These are phyloP conservation scores for Suhomyces faveliae DNA, from an alignment of 805 yeast species.

Conservation along the genomic window DNA sequence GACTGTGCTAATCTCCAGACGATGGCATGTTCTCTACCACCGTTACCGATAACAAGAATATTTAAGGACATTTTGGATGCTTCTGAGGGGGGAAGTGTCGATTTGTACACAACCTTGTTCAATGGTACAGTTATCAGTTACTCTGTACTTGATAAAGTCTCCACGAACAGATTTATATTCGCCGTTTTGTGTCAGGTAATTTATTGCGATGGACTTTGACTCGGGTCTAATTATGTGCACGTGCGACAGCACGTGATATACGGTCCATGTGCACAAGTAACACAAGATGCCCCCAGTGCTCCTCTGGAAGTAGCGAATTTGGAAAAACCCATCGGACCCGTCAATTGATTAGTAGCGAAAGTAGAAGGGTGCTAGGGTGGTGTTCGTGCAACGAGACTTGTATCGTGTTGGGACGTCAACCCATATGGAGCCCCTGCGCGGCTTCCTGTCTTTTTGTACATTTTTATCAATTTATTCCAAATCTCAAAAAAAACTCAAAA, in stretches of 20 bases:
- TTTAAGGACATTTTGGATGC: constrained; percentile 33
- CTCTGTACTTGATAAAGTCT: not conserved
- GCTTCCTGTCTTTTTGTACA: not conserved
- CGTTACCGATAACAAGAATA: constrained; percentile 88
- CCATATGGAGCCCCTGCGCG: too few relatives aligned
- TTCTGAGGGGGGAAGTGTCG: not conserved
- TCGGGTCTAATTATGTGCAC: not conserved
- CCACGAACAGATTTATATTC: not conserved
- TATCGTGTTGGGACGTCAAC: too few relatives aligned
- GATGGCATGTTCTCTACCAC: constrained; percentile 98
- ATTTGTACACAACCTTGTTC: not conserved
- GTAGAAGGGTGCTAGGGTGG: too few relatives aligned
- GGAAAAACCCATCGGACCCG: too few relatives aligned
- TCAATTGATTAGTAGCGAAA: too few relatives aligned
- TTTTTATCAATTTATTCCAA: not conserved
- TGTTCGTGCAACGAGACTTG: too few relatives aligned
- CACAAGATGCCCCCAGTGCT: too few relatives aligned
- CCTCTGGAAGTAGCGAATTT: too few relatives aligned
- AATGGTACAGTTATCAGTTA: not conserved
- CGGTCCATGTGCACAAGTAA: not conserved
- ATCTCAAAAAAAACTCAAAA: not conserved
- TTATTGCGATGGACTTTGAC: constrained; percentile 3
- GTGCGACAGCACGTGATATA: not conserved
- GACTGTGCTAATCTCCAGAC: constrained; percentile 90
- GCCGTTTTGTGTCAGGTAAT: not conserved